Evolutionary conservation across 2,329 filamentous ascomycete genomes (phyloP).

Genomic region (Xylariomycetidae sp.): DNA sequence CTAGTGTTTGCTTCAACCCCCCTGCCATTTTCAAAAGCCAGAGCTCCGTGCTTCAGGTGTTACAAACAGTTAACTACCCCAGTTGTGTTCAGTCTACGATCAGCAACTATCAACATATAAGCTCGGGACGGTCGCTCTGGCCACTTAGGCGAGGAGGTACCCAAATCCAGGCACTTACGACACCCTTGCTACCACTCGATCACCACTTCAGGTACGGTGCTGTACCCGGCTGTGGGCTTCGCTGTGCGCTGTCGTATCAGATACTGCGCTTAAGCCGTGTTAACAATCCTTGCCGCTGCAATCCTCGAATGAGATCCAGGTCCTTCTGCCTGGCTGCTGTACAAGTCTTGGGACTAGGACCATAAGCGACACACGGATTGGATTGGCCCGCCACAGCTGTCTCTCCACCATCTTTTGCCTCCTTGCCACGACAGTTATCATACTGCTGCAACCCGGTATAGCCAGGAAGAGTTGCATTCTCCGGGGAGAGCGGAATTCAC

Average conservation of each 20-base stretch:
- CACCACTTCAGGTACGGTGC: slow-evolving; percentile 14
- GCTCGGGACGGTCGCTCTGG: slow-evolving; percentile 8
- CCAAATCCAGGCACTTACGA: slow-evolving; percentile 15
- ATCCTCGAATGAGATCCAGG: slow-evolving; percentile 20
- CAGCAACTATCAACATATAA: slow-evolving; percentile 6
- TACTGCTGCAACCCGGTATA: slow-evolving; percentile 16
- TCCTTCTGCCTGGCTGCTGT: slow-evolving; percentile 17
- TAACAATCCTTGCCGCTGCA: slow-evolving; percentile 17
- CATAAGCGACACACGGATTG: slow-evolving; percentile 15
- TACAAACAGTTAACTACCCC: too few species aligned
- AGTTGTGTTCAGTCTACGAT: too few species aligned
- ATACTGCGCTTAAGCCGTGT: slow-evolving; percentile 14
- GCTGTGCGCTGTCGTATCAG: slow-evolving; percentile 18
- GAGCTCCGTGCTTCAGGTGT: slow-evolving; percentile 2
- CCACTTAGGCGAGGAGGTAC: slow-evolving; percentile 14
- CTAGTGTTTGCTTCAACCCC: slow-evolving; percentile 5
- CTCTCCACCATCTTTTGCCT: slow-evolving; percentile 19
- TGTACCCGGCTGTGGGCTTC: slow-evolving; percentile 16
- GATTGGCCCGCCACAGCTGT: slow-evolving; percentile 21
- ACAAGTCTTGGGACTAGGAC: slow-evolving; percentile 19
- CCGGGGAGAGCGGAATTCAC: too few species aligned
- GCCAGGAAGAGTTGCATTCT: slow-evolving; percentile 9
- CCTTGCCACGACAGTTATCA: slow-evolving; percentile 16
- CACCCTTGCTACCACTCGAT: slow-evolving; percentile 15
- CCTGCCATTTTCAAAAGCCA: slow-evolving; percentile 3